phyloP scores from a whole-genome alignment of 2,329 filamentous ascomycete genomes.

The Beauveria varroae region DNA sequence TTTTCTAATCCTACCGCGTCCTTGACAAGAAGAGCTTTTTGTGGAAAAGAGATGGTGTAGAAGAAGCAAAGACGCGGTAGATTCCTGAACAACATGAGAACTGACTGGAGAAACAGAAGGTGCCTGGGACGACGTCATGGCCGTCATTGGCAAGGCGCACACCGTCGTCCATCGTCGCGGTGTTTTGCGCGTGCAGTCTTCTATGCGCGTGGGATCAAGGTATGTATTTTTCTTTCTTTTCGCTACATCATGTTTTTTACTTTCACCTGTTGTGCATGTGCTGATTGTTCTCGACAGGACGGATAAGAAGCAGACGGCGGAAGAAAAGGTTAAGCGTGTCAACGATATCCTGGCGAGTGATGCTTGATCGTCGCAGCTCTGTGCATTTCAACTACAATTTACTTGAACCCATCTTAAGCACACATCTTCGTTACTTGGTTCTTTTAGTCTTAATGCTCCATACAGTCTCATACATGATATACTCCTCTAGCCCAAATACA shows the following conservation, averaged over 20 bases:
- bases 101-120: constrained; percentile 55
- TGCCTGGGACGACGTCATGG: constrained; percentile 82
- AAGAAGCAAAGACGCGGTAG: too few species aligned
- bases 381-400: background rate
- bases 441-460: background rate
- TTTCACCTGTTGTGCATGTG: background rate
- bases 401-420: background rate
- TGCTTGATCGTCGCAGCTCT: background rate
- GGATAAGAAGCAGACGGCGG: constrained; percentile 75
- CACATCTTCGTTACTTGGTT: background rate
- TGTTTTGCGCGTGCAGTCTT: constrained; percentile 77
- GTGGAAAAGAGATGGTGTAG: background rate
- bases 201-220: constrained; percentile 79
- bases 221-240: constrained; percentile 22
- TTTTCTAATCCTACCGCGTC: background rate
- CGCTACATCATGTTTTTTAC: background rate
- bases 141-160: constrained; percentile 79
- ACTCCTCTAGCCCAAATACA: background rate
- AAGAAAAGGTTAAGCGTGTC: constrained; percentile 67
- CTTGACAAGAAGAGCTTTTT: background rate
- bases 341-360: constrained; percentile 38
- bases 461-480: background rate
- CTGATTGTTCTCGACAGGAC: constrained; percentile 43
- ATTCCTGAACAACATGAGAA: background rate
- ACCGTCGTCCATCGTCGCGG: constrained; percentile 67